Evolutionary conservation across 1,139 yeast species (phyloP).

Genomic region (Kodamaea fungicola): DNA sequence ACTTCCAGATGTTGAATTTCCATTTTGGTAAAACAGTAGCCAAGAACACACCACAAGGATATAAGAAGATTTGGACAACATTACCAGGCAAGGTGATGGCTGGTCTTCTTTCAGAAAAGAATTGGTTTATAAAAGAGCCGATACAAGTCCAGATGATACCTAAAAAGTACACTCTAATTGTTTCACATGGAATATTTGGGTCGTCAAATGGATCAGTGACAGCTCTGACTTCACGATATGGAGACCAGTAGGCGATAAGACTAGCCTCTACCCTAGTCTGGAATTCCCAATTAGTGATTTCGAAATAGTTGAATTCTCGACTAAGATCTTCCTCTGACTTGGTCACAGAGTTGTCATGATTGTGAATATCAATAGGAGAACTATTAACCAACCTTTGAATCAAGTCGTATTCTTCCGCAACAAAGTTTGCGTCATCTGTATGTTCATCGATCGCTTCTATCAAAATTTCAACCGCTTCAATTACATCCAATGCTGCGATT

Average conservation of each 20-base stretch:
- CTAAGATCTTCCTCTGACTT: neutral
- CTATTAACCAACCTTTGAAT: slow-evolving; percentile 7
- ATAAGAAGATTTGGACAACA: slow-evolving; percentile 54
- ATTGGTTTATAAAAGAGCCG: slow-evolving; percentile 56
- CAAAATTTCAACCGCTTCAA: slow-evolving; percentile 18
- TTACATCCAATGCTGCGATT: slow-evolving; percentile 13
- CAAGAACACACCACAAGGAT: slow-evolving; percentile 48
- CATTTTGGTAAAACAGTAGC: slow-evolving; percentile 20
- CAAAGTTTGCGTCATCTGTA: slow-evolving; percentile 23
- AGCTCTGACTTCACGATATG: slow-evolving; percentile 64
- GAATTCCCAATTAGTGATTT: slow-evolving; percentile 13
- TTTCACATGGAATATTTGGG: slow-evolving; percentile 47
- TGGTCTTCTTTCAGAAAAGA: slow-evolving; percentile 57
- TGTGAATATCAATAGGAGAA: slow-evolving; percentile 3
- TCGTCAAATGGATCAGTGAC: slow-evolving; percentile 54
- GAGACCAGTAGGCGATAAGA: slow-evolving; percentile 50
- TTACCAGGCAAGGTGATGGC: slow-evolving; percentile 43
- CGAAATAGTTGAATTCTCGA: slow-evolving; percentile 1
- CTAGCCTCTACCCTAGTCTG: slow-evolving; percentile 17
- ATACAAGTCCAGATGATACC: slow-evolving; percentile 55
- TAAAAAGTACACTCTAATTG: slow-evolving; percentile 52
- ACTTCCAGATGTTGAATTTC: slow-evolving; percentile 14
- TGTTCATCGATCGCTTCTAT: slow-evolving; percentile 15
- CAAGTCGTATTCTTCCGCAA: slow-evolving; percentile 15
- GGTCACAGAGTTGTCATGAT: neutral